A percentile compares a stretch with the other conserved stretches of the same genome.
phyloP scores from a whole-genome alignment of 2,329 filamentous ascomycete species.

The Epichloe brachyelytri region DNA sequence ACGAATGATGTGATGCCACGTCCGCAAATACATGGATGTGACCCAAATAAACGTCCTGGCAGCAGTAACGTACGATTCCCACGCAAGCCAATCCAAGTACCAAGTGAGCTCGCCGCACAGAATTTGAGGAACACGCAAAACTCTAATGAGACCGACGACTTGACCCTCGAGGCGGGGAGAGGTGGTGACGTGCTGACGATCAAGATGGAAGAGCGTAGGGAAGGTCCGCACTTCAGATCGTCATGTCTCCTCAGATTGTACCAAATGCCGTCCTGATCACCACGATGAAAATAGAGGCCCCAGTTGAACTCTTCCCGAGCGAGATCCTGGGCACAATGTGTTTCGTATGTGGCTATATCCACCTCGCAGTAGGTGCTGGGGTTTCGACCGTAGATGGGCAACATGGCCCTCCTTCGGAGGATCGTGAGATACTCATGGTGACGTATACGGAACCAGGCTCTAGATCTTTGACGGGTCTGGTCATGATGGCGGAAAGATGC shows the following conservation, averaged over 20 bases:
- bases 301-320: constrained; percentile 21
- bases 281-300: constrained; percentile 23
- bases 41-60: constrained; percentile 19
- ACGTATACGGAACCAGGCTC: constrained; percentile 6
- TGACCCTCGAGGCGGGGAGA: constrained; percentile 16
- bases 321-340: constrained; percentile 8
- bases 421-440: constrained; percentile 1
- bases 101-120: constrained; percentile 11
- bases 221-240: neutral
- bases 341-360: constrained; percentile 10
- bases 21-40: constrained; percentile 15
- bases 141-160: constrained; percentile 19
- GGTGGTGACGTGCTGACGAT: constrained; percentile 9
- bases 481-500: neutral
- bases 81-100: constrained; percentile 22
- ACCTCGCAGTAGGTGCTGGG: constrained; percentile 5
- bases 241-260: constrained; percentile 8
- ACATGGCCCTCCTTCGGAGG: neutral
- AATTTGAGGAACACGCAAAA: constrained; percentile 13
- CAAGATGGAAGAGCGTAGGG: constrained; percentile 10
- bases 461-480: constrained; percentile 1
- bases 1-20: constrained; percentile 12
- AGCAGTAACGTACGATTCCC: constrained; percentile 12
- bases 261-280: constrained; percentile 14
- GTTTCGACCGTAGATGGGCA: neutral